These are phyloP conservation scores for Citeromyces nyonsensis DNA, from an alignment of 805 yeast genomes.

Conservation along the genomic window DNA sequence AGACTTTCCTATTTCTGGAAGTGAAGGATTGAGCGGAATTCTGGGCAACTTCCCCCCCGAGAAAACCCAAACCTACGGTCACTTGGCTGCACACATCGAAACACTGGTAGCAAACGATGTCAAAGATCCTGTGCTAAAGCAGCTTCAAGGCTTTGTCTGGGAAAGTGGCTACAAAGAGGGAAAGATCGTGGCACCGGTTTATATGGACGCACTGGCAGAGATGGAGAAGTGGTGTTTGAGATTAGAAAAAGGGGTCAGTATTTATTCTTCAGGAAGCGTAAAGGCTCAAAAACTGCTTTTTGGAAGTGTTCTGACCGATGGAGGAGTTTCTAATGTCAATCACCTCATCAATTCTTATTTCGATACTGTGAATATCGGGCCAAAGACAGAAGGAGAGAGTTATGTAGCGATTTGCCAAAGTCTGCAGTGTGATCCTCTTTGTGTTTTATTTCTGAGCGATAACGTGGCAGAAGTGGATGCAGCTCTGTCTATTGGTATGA, in stretches of 20 bases:
- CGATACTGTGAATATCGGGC: constrained; percentile 78
- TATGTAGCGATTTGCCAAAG: constrained; percentile 36
- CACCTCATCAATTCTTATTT: constrained; percentile 47
- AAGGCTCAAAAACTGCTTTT: constrained; percentile 76
- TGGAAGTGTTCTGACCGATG: constrained; percentile 33
- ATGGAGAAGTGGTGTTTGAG: constrained; percentile 24
- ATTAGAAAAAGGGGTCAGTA: constrained; percentile 26
- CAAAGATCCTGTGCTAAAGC: constrained; percentile 64
- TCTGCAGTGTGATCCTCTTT: constrained; percentile 14
- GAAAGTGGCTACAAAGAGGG: constrained; percentile 65
- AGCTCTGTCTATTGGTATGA: constrained; percentile 50
- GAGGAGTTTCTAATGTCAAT: constrained; percentile 28
- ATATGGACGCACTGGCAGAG: constrained; percentile 49
- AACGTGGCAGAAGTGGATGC: constrained; percentile 67
- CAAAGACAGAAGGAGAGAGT: constrained; percentile 39
- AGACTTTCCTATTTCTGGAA: constrained; percentile 17
- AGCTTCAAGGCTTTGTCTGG: constrained; percentile 81
- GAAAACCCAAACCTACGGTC: constrained; percentile 9
- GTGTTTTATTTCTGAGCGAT: constrained; percentile 62
- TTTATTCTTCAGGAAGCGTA: constrained; percentile 84
- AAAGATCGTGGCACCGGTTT: constrained; percentile 63
- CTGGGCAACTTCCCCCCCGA: constrained; percentile 30
- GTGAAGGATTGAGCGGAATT: constrained; percentile 11
- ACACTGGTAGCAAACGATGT: constrained; percentile 48
- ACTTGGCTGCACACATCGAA: constrained; percentile 30